Evolutionary conservation across 2,329 filamentous ascomycete genomes (phyloP).

Genomic region (Apiospora pterosperma): DNA sequence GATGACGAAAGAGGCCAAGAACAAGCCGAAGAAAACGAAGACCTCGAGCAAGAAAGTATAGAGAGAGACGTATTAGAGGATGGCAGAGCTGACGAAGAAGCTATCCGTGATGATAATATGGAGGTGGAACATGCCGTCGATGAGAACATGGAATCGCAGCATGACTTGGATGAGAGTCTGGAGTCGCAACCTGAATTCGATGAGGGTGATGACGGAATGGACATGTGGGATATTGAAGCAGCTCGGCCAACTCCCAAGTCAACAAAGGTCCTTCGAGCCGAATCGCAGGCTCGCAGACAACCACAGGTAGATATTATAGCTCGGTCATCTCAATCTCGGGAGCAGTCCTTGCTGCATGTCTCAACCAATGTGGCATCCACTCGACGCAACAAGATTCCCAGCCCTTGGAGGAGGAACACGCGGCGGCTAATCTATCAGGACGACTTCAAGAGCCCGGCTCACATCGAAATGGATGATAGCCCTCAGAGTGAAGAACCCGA

Average conservation of each 20-base stretch:
- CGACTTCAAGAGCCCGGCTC: conserved; percentile 25
- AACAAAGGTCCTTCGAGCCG: conserved; percentile 11
- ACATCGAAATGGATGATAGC: conserved; percentile 27
- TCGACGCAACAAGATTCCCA: conserved; percentile 32
- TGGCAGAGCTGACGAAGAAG: conserved; percentile 10
- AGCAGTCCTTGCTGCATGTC: neutral
- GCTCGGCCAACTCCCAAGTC: conserved; percentile 40
- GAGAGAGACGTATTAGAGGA: conserved; percentile 7
- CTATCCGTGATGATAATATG: conserved; percentile 26
- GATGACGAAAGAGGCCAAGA: conserved; percentile 8
- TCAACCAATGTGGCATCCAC: conserved; percentile 14
- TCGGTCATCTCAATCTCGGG: conserved; percentile 11
- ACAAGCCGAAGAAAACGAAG: conserved; percentile 12
- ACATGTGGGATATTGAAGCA: conserved; percentile 58
- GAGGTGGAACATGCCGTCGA: neutral
- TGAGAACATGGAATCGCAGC: neutral
- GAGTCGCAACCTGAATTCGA: neutral
- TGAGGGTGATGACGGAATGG: conserved; percentile 32
- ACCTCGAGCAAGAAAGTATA: conserved; percentile 7
- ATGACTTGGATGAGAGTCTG: neutral
- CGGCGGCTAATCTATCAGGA: conserved; percentile 29
- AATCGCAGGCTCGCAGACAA: conserved; percentile 16
- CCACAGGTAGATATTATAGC: conserved; percentile 1
- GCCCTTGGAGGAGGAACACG: conserved; percentile 36
- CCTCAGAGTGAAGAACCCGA: neutral